Percentiles rank a stretch among this genome's conserved stretches.
These are phyloP conservation scores for Acacia crassicarpa DNA, from an alignment of 306 rosid species.

Conservation along the genomic window DNA sequence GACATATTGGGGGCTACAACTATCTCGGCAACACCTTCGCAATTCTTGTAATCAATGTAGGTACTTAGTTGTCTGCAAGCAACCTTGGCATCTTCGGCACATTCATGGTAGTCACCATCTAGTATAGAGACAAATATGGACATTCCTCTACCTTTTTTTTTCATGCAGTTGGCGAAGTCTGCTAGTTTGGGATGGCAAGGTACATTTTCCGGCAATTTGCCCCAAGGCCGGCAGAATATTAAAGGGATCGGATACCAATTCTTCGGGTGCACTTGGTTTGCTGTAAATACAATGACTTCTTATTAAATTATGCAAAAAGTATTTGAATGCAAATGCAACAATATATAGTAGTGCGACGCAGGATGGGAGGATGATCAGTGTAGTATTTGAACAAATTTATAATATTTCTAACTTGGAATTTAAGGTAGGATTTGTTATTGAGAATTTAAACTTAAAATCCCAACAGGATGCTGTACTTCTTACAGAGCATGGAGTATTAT, in stretches of 20 bases:
- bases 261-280: conserved; percentile 97
- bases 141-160: conserved; percentile 99
- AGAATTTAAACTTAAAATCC: no score
- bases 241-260: conserved; percentile 99
- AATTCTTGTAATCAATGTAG: conserved; percentile 91
- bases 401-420: not conserved
- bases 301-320: conserved; percentile 13
- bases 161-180: conserved; percentile 97
- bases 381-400: not conserved
- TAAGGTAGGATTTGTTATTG: not conserved
- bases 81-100: conserved; percentile 90
- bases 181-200: conserved; percentile 99
- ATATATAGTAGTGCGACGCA: not conserved
- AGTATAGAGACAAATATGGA: conserved; percentile 89
- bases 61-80: conserved; percentile 94
- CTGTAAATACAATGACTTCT: conserved; percentile 48
- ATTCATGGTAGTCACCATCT: conserved; percentile 93
- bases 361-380: not conserved
- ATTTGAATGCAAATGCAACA: not conserved
- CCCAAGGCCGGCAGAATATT: conserved; percentile 99
- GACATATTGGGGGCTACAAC: conserved; percentile 95
- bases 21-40: conserved; percentile 99
- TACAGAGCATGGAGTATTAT: no score
- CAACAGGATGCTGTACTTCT: no score
- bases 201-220: conserved; percentile 97